Evolutionary conservation across 2,329 filamentous ascomycete genomes (phyloP).

Genomic region (Xylaria multiplex): DNA sequence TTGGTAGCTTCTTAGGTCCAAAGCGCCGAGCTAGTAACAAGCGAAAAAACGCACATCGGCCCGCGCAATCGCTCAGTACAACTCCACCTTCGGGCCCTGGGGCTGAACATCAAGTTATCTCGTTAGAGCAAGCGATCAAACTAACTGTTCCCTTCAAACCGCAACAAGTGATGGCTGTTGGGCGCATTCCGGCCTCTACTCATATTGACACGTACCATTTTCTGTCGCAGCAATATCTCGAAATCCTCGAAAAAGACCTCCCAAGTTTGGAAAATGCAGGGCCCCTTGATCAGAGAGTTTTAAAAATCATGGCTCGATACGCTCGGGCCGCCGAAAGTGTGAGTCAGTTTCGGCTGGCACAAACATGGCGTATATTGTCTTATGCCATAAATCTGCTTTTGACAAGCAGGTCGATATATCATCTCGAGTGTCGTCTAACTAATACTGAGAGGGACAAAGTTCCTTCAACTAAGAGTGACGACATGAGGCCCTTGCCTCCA

Average conservation of each 20-base stretch:
- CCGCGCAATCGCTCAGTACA: conserved; percentile 60
- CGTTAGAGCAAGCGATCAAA: conserved; percentile 67
- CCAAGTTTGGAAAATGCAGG: conserved; percentile 53
- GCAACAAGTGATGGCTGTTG: conserved; percentile 71
- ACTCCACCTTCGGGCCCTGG: conserved; percentile 62
- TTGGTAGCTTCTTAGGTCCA: conserved; percentile 68
- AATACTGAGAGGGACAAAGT: conserved; percentile 41
- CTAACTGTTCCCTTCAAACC: conserved; percentile 67
- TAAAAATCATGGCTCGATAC: conserved; percentile 64
- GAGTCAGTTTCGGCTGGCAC: conserved; percentile 68
- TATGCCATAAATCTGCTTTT: conserved; percentile 67
- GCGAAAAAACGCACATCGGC: conserved; percentile 57
- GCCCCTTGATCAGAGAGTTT: conserved; percentile 59
- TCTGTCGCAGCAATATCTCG: conserved; percentile 66
- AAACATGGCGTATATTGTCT: conserved; percentile 71
- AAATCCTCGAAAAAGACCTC: conserved; percentile 61
- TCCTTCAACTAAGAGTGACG: conserved; percentile 27
- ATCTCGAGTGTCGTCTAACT: conserved; percentile 61
- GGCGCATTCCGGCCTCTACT: conserved; percentile 63
- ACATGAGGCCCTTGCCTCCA: conserved; percentile 28
- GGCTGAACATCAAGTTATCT: conserved; percentile 57
- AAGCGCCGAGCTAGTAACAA: conserved; percentile 54
- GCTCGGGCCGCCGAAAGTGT: conserved; percentile 66
- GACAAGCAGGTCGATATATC: conserved; percentile 64
- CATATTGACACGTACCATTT: conserved; percentile 65